These are phyloP conservation scores for Cupressus sempervirens DNA, from an alignment of 75 land plant species.

Conservation along the genomic window DNA sequence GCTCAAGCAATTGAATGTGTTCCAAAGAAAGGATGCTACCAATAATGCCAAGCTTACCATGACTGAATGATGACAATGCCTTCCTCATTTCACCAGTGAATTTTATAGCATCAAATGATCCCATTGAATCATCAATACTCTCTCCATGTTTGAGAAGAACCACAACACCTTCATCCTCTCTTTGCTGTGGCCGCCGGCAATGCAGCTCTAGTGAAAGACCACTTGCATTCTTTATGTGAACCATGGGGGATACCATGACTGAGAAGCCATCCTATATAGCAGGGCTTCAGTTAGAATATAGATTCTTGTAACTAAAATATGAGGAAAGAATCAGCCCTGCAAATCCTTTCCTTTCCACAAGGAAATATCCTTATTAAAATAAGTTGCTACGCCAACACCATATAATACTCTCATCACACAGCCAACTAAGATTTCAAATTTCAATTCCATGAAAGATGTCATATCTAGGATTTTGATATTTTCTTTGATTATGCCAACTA, in stretches of 20 bases:
- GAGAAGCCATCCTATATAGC: conserved; percentile 66
- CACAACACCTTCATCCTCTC: conserved; percentile 42
- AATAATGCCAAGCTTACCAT: conserved; percentile 48
- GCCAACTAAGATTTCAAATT: not conserved
- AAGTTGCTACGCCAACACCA: too few species aligned
- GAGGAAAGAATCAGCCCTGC: not conserved
- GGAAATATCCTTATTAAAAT: too few species aligned
- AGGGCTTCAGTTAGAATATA: conserved; percentile 6
- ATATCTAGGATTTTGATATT: not conserved
- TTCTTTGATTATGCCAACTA: not conserved
- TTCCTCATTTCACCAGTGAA: conserved; percentile 65
- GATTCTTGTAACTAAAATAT: not conserved
- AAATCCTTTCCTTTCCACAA: not conserved
- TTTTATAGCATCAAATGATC: conserved; percentile 74
- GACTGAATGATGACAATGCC: conserved; percentile 69
- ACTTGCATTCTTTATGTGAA: conserved; percentile 74
- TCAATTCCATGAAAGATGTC: not conserved
- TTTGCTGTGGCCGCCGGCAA: conserved; percentile 55
- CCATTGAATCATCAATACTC: conserved; percentile 79
- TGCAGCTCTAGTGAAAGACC: conserved; percentile 63
- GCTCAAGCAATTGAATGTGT: not conserved
- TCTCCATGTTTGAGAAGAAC: conserved; percentile 61
- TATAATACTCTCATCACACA: not conserved
- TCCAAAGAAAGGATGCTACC: not conserved
- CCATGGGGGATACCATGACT: conserved; percentile 67